Base-by-base conservation (phyloP, 805 yeast genomes). In the Ogataea siamensis region DNA sequence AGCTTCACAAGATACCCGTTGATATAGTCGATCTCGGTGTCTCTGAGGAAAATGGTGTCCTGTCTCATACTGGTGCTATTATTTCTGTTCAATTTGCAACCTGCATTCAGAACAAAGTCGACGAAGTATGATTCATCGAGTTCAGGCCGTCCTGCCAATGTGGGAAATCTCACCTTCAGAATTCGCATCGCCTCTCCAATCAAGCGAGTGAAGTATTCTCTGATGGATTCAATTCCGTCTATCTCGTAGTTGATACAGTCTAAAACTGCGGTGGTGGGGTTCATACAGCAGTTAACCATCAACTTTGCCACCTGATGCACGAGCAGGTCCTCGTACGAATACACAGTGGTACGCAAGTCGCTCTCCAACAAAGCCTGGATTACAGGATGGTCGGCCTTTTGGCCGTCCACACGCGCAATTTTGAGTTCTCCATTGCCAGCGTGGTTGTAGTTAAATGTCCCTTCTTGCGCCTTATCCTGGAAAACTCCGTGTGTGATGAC, bases 401-500 rank as follows among this genome's bases (percentile, higher is more conserved):
- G 48, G 28, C 50, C 53, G 10, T 42, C 38, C 3, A 58, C 56
- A 40, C 58, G 62, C 5, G 88, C 87, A 18, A 87, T 55, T 45
- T 73, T 69, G 39, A 88, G 59, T 28, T 71, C 71, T 0, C 91
- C 95, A 23, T 58, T 55, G 0, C 93, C 94, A n/a, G 84, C 89
- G 61, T 83, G 94, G 22, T 67, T 67, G 44, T 68, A 75, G 11
- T 62, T 63, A 48, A 65, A 75, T 1, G 69, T 69, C 12, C 63
- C 45, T 1, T 26, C 24, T 14, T 53, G 36, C 2, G 34, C 46
- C 0, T 31, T 15, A 17, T 51, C 50, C 25, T 77, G 75, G 60
- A 73, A 83, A 0, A 83, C 86, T 9, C 96, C 98, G 58, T 91
- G 97, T 3, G 85, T 76, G 29, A 83, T 83, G 16, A 89, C 79